Evolutionary conservation across 257 asterid species (phyloP), one percentile per base, ranked within the genome.

Genomic region (Plectranthus barbatus): DNA sequence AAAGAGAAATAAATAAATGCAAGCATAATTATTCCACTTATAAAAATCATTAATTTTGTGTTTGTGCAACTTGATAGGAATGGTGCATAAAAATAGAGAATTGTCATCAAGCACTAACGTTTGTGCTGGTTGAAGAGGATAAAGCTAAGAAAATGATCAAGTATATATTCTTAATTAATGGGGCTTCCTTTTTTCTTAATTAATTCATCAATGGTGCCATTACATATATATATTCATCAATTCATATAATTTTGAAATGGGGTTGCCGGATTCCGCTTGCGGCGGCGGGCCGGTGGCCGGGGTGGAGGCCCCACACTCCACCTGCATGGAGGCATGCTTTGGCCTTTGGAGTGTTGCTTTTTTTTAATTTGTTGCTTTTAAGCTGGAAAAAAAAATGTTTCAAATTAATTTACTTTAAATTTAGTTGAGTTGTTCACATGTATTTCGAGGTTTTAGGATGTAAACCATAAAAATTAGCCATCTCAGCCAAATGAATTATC

Each of bases 151-250:
- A 72, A 59, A 58, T 58, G 37, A 68, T 52, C 48, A 45, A 69
- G 78, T 60, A 77, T 73, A 73, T 66, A 77, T 77, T 73, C 82
- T 66, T 56, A 53, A 70, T 61, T 77, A 73, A 73, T 73, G 77
- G 62, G 52, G 48, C 47, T 55, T 56, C 8, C 62, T 10, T 64
- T 70, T 70, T 47, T 9, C 11, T 56, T 17, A 21, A 4, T 55
- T 53, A 53, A 37, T 62, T 31, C n/a, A n/a, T n/a, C n/a, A 48
- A 23, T 64, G 45, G 24, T 56, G 50, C 56, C 26, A 66, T 54
- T 19, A 46, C 3, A 9, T 0, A 54, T 13, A 19, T 0, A 44
- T 8, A 54, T 17, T 42, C 48, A n/a, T n/a, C n/a, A n/a, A n/a
- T n/a, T n/a, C n/a, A n/a, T n/a, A n/a, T n/a, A n/a, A n/a, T n/a